Percentiles rank a stretch among this genome's conserved stretches.
These are phyloP conservation scores for Pyrenophora tritici-repentis DNA, from an alignment of 2,329 filamentous ascomycete genomes.

Conservation along the genomic window DNA sequence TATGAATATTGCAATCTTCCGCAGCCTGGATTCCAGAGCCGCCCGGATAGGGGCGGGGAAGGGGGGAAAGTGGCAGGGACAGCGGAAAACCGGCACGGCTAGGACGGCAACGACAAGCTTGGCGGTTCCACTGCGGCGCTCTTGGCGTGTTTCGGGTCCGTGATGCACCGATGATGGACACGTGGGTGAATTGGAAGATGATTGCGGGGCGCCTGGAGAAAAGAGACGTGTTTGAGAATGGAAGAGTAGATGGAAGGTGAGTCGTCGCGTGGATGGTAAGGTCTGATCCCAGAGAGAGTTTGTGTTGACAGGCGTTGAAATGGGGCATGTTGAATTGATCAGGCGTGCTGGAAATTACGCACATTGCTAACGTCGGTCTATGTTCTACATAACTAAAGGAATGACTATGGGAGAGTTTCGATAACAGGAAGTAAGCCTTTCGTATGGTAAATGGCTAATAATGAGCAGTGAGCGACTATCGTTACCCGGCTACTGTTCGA, in stretches of 20 bases:
- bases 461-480: not conserved
- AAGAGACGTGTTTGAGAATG: not conserved
- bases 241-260: not conserved
- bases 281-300: too few species aligned
- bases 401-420: not conserved
- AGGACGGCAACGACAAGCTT: constrained; percentile 3
- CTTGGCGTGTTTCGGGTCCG: constrained; percentile 1
- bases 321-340: too few species aligned
- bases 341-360: not conserved
- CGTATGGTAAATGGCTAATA: not conserved
- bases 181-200: too few species aligned
- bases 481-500: not conserved
- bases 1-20: not conserved
- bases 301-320: not conserved
- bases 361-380: not conserved
- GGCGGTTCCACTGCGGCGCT: not conserved
- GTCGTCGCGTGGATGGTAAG: too few species aligned
- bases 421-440: not conserved
- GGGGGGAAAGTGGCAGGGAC: not conserved
- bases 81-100: constrained; percentile 1
- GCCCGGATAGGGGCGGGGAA: too few species aligned
- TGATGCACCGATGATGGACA: not conserved
- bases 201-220: not conserved
- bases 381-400: not conserved
- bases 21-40: not conserved